phyloP scores from a whole-genome alignment of 116 monocot genomes.

The Posidonia oceanica region DNA sequence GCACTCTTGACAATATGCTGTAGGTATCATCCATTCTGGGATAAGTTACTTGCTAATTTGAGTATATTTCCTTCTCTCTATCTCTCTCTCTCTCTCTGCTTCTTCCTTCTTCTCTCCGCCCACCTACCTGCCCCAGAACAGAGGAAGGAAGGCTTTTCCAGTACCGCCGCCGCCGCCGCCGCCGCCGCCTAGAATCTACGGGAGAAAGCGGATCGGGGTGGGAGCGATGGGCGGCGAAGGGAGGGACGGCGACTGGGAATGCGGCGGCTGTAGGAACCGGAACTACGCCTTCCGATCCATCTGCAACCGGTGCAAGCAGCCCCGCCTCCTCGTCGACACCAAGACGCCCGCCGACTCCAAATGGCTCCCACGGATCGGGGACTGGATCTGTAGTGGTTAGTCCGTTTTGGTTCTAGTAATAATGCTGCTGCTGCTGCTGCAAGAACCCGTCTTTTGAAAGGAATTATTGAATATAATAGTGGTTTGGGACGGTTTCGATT shows the following conservation, averaged over 20 bases:
- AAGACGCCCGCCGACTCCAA: conserved; percentile 87
- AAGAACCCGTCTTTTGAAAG: too few species aligned
- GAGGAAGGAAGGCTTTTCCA: not conserved
- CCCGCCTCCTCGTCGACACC: conserved; percentile 79
- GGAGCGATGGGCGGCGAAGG: conserved; percentile 26
- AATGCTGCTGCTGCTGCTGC: too few species aligned
- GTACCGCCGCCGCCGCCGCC: not conserved
- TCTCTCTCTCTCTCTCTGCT: too few species aligned
- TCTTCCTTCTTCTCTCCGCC: too few species aligned
- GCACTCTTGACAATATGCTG: too few species aligned
- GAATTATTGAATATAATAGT: not conserved
- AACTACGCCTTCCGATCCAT: conserved; percentile 98
- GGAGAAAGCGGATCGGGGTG: not conserved
- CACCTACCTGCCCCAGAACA: not conserved
- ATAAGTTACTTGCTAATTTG: too few species aligned
- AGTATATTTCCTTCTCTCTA: too few species aligned
- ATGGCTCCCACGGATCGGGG: conserved; percentile 96
- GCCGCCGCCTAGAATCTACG: not conserved
- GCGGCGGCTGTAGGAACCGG: conserved; percentile 71
- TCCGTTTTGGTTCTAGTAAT: not conserved
- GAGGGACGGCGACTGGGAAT: conserved; percentile 95
- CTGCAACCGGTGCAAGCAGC: conserved; percentile 98
- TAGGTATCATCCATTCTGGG: too few species aligned
- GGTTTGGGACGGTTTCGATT: not conserved
- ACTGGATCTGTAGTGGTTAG: conserved; percentile 97